A percentile compares a stretch with the other conserved stretches of the same genome.
Conservation (phyloP, 768 basidiomycete genomes). For the Amanita brunnescens region DNA sequence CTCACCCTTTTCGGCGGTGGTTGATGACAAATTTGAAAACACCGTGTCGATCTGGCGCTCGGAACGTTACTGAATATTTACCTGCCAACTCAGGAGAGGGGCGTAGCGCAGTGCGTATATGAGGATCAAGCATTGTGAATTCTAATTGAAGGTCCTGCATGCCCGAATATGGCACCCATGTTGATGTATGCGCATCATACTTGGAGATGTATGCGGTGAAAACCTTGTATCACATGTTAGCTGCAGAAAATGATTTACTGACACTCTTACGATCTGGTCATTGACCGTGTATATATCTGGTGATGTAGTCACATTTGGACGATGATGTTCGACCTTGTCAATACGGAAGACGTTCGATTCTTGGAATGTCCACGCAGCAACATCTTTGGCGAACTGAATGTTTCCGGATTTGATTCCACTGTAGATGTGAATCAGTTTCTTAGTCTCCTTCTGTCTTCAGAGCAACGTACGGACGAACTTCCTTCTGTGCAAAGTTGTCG, state of each 20-base stretch:
- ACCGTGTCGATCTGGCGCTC: constrained; percentile 90
- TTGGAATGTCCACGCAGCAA: constrained; percentile 88
- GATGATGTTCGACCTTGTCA: constrained; percentile 65
- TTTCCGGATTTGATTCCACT: constrained; percentile 69
- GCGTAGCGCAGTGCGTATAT: constrained; percentile 72
- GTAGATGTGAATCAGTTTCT: not conserved
- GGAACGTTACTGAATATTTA: constrained; percentile 77
- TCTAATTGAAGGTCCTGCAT: constrained; percentile 83
- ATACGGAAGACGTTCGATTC: constrained; percentile 76
- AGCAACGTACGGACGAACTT: constrained; percentile 45
- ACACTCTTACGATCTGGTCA: constrained; percentile 60
- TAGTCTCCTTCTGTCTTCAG: not conserved
- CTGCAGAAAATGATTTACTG: not conserved
- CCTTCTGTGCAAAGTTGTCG: constrained; percentile 63
- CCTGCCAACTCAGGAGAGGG: constrained; percentile 50
- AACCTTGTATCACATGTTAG: constrained; percentile 34
- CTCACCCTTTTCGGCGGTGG: constrained; percentile 83
- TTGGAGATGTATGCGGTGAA: constrained; percentile 68
- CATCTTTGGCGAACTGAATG: constrained; percentile 57
- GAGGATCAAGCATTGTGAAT: constrained; percentile 98
- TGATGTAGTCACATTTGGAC: constrained; percentile 51
- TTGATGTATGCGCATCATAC: constrained; percentile 43
- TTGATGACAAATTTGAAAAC: constrained; percentile 97
- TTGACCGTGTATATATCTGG: constrained; percentile 76
- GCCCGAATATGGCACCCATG: constrained; percentile 68